Base-by-base conservation (phyloP, 2,329 filamentous ascomycete species). In the Aspergillus luchuensis region DNA sequence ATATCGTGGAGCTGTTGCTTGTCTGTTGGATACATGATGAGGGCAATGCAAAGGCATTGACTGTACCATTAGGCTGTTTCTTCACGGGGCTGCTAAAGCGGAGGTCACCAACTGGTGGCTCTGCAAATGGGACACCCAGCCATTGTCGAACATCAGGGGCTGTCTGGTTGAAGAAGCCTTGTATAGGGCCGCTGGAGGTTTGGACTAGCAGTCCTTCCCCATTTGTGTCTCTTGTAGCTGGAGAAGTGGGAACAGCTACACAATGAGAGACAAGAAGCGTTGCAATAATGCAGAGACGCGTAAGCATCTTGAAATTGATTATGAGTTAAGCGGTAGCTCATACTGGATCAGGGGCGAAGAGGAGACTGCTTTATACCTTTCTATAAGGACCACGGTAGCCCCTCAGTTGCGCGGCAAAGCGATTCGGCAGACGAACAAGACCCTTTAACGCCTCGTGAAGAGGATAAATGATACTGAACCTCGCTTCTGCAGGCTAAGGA, bases 91-190 rank as follows among this genome's bases (percentile, higher is more conserved):
- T 74, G 7, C 72, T 71, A 56, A 82, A 83, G 15, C 81, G 75
- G 7, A 71, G 70, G n/a, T 79, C 69, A 0, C 77, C 78, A 0
- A 70, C 74, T 13, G 81, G 79, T 3, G 80, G 75, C 3, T 78
- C 66, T 0, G 78, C 80, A 55, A 81, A 83, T 0, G 80, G 81
- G 4, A 83, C 74, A 0, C 80, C 79, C 0, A 78, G 67, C 63
- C 82, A 83, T 15, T 62, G 64, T 8, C 68, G 57, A 4, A 67
- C 67, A 10, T 48, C 60, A 1, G 49, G 45, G 1, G 58, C 49
- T 0, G 66, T 56, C 23, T 63, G 54, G 30, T 66, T 67, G 47
- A 67, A 66, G 51, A 61, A 60, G 2, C 66, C 66, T 5, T 62
- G 58, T 3, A 68, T 45, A 1, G 36, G 13, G 5, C 66, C 66